A percentile compares a stretch with the other conserved stretches of the same genome.
Evolutionary conservation across 2,329 filamentous ascomycete species (phyloP).

Genomic region (Aaosphaeria pasadenensis): DNA sequence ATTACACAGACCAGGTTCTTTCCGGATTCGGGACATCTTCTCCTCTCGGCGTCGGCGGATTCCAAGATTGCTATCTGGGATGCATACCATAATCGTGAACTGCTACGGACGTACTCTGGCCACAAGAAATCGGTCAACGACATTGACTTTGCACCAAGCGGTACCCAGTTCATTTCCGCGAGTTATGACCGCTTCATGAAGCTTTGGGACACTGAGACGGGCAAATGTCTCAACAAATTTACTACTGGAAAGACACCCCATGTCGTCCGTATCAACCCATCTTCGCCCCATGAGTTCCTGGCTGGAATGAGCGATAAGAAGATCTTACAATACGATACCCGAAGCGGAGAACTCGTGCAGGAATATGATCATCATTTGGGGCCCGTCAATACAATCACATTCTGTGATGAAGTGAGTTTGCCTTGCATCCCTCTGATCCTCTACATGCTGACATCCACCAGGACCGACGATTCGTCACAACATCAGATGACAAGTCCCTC

Average conservation of each 20-base stretch:
- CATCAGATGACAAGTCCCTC: slow-evolving; percentile 93
- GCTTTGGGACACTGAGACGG: slow-evolving; percentile 96
- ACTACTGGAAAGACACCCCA: slow-evolving; percentile 94
- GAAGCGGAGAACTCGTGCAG: slow-evolving; percentile 79
- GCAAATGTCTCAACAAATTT: slow-evolving; percentile 82
- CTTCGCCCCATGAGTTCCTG: slow-evolving; percentile 82
- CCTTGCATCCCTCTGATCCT: neutral
- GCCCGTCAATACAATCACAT: slow-evolving; percentile 96
- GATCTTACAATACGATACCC: slow-evolving; percentile 93
- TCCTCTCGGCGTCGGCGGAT: slow-evolving; percentile 88
- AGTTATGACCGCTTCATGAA: slow-evolving; percentile 97
- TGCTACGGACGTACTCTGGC: slow-evolving; percentile 86
- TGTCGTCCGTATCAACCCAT: slow-evolving; percentile 89
- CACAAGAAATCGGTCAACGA: slow-evolving; percentile 90
- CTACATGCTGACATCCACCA: slow-evolving; percentile 8
- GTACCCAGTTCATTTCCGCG: slow-evolving; percentile 82
- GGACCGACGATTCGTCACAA: slow-evolving; percentile 93
- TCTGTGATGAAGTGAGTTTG: slow-evolving; percentile 68
- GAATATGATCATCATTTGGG: slow-evolving; percentile 98
- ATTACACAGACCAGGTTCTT: slow-evolving; percentile 91
- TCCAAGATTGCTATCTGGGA: slow-evolving; percentile 92
- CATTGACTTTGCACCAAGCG: slow-evolving; percentile 78
- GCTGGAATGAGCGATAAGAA: slow-evolving; percentile 99
- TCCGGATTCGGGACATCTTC: slow-evolving; percentile 78
- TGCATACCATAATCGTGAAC: slow-evolving; percentile 82